Evolutionary conservation across 352 stramenopile genomes (phyloP), one percentile per base, ranked within the genome.

Genomic region (Hyaloperonospora brassicae): DNA sequence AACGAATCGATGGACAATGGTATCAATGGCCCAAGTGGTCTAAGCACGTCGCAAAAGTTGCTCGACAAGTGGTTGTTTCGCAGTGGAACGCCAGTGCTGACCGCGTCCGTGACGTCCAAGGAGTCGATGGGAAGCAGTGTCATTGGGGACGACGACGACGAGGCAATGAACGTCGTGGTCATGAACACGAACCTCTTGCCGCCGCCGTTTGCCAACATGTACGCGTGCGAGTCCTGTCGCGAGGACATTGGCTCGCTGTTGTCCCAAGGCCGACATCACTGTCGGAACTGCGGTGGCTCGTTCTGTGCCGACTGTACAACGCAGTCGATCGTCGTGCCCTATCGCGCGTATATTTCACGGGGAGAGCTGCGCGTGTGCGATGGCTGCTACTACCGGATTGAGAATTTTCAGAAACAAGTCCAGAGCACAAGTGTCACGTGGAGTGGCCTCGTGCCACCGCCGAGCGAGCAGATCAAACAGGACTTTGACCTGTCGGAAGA

Each of bases 141-240:
- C 0, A 63, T 72, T 17, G 17, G 17, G 14, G 75, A 86, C 21
- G 75, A 83, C 14, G 72, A 83, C 10, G 31, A 83, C 5, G 70
- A 69, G 5, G 64, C 53, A 21, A 56, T 66, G 38, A 73, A 69
- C 34, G 58, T 83, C 30, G 62, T 85, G 0, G 63, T 82, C 6
- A 73, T 71, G 55, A 78, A 82, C 47, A 55, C 72, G 8, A 74
- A 78, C 51, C 54, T 87, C 14, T 70, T 73, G 21, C 77, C 77
- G 8, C 77, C 77, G 30, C 77, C 77, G 11, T 87, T 87, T 57
- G 77, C 77, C 59, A 87, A 87, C 50, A 87, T 87, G 77, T 84
- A 84, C 62, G 67, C 73, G 21, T 87, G 77, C 40, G 77, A 87
- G 25, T 81, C 74, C 12, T 87, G 77, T 65, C 73, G 72, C 24